Evolutionary conservation across 2,329 filamentous ascomycete genomes (phyloP).

Genomic region (Harringtonia lauricola): DNA sequence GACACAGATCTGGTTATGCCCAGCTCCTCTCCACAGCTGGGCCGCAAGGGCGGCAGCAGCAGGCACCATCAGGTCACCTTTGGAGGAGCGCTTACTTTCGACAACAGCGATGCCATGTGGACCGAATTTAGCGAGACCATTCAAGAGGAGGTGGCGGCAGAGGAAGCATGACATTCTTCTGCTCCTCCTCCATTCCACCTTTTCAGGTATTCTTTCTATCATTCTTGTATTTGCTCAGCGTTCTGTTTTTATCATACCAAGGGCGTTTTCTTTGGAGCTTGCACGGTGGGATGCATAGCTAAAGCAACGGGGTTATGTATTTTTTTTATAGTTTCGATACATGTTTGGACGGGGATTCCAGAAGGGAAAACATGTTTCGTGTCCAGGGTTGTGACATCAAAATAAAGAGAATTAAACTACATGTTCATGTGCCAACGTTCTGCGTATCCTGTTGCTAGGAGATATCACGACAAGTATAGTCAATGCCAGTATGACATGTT

Average conservation of each 20-base stretch:
- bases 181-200: neutral
- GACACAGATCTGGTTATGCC: constrained; percentile 35
- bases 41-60: constrained; percentile 10
- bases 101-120: constrained; percentile 14
- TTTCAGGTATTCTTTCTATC: neutral
- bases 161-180: neutral
- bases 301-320: neutral
- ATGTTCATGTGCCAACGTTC: no score
- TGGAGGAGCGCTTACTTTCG: constrained; percentile 12
- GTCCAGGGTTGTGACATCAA: no score
- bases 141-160: constrained; percentile 2
- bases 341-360: no score
- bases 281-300: neutral
- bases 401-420: no score
- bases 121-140: constrained; percentile 10
- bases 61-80: constrained; percentile 12
- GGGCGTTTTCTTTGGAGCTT: no score
- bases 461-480: no score
- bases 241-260: neutral
- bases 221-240: neutral
- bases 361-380: no score
- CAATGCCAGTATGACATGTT: no score
- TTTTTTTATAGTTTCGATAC: neutral
- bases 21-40: constrained; percentile 32
- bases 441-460: no score